Base-by-base conservation (phyloP, 1,284 basidiomycete species). In the Ceratobasidium papillatum region DNA sequence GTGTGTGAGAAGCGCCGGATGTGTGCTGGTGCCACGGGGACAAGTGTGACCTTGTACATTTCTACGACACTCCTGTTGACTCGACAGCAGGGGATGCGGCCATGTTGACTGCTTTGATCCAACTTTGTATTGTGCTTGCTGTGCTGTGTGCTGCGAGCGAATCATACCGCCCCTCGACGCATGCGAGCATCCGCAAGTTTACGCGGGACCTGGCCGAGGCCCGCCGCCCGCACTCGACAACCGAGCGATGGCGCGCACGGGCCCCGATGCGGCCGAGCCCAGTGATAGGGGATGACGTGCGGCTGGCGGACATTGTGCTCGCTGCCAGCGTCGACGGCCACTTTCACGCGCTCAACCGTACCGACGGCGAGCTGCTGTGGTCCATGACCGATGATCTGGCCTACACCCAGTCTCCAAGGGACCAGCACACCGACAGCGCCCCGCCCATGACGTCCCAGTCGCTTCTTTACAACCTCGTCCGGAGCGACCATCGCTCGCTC, bases 321-420 rank as follows among this genome's bases (percentile, higher is more conserved):
- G 88, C 95, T 14, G 92, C 95, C 2, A 93, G 93, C 8, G 89
- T 96, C n/a, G 95, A 97, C 81, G 95, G 95, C 30, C 92, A 90
- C 76, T 90, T 97, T 59, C 94, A 95, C 83, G 95, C 93, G 0
- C 84, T 97, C 76, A 93, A 95, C 80, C 85, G 95, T 74, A 88
- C 90, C 0, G 90, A 90, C 0, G 95, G 95, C 0, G 86, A 87
- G 19, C 84, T 87, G 2, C 83, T 94, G 1, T 95, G 94, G 94
- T 94, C 94, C 69, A 92, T 94, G 89, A 86, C 90, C 27, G 79
- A 80, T 63, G 86, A 90, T 7, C 84, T 87, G 43, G 79, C 69
- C n/a, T 56, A 66, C 41, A 22, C 30, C 56, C 58, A 73, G 32
- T 73, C 69, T 11, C 86, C 17, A 80, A 84, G 69, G 14, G 76